A percentile compares a stretch with the other conserved stretches of the same genome.
These are phyloP conservation scores for Aspergillus biplanus DNA, from an alignment of 495 filamentous ascomycete species.

Conservation along the genomic window DNA sequence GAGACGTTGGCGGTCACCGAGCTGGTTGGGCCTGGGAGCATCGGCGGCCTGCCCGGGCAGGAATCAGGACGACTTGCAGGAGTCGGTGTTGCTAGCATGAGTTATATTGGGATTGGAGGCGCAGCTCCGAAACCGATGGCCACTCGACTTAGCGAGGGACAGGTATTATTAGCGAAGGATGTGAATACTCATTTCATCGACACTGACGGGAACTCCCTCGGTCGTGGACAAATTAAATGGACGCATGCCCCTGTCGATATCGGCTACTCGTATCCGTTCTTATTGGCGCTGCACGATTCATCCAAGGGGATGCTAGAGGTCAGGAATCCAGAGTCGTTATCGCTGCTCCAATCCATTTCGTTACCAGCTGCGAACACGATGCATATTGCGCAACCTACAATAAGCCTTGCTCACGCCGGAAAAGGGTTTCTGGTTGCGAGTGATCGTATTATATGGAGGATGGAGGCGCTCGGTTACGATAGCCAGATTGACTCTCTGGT, in stretches of 20 bases:
- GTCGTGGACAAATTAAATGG: slow-evolving; percentile 91
- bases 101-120: slow-evolving; percentile 91
- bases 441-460: slow-evolving; percentile 90
- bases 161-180: slow-evolving; percentile 90
- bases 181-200: slow-evolving; percentile 94
- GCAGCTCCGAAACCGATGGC: slow-evolving; percentile 89
- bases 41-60: slow-evolving; percentile 67
- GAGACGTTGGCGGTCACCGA: slow-evolving; percentile 69
- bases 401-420: slow-evolving; percentile 88
- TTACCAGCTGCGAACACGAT: slow-evolving; percentile 79
- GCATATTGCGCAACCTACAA: slow-evolving; percentile 92
- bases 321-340: slow-evolving; percentile 88
- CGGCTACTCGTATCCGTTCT: slow-evolving; percentile 94
- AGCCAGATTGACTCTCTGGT: slow-evolving; percentile 86
- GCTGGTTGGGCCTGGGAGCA: slow-evolving; percentile 76
- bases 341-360: slow-evolving; percentile 79
- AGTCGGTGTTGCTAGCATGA: slow-evolving; percentile 78
- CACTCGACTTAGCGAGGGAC: slow-evolving; percentile 76
- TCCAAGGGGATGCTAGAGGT: slow-evolving; percentile 88
- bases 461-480: slow-evolving; percentile 92
- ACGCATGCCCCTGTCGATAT: slow-evolving; percentile 82
- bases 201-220: slow-evolving; percentile 75
- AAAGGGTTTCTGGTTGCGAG: slow-evolving; percentile 92
- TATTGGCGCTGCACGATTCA: slow-evolving; percentile 82
- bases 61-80: slow-evolving; percentile 65